A percentile compares a stretch with the other conserved stretches of the same genome.
Evolutionary conservation across 805 yeast species (phyloP).

Genomic region (Candida manassasensis): DNA sequence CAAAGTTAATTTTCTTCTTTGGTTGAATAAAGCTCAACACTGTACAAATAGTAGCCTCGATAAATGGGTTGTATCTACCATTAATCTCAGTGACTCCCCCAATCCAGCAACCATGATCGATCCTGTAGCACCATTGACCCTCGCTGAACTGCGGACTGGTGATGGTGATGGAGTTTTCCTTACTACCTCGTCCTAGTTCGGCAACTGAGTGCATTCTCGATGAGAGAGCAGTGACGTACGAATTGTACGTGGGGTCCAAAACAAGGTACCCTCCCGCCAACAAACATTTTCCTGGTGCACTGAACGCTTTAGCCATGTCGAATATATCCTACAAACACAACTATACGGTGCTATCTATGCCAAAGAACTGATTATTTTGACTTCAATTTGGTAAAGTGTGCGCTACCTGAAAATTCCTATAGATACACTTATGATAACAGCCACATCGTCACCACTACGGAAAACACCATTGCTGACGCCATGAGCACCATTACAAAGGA

Average conservation of each 20-base stretch:
- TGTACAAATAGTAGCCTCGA: constrained; percentile 56
- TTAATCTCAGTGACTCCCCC: constrained; percentile 22
- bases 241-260: constrained; percentile 65
- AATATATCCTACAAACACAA: too few relatives aligned
- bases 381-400: too few relatives aligned
- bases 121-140: constrained; percentile 63
- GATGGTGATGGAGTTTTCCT: constrained; percentile 35
- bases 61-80: constrained; percentile 61
- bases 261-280: constrained; percentile 95
- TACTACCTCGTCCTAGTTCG: constrained; percentile 7
- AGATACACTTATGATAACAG: too few relatives aligned
- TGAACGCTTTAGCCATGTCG: constrained; percentile 52
- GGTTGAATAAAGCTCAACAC: constrained; percentile 51
- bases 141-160: constrained; percentile 71
- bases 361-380: too few relatives aligned
- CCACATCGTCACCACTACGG: too few relatives aligned
- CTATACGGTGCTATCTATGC: too few relatives aligned
- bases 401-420: too few relatives aligned
- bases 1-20: constrained; percentile 24
- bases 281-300: constrained; percentile 95
- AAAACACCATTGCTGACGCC: too few relatives aligned
- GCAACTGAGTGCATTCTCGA: constrained; percentile 83
- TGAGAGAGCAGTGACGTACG: constrained; percentile 83
- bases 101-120: constrained; percentile 15
- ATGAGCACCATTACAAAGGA: constrained; percentile 7